Evolutionary conservation across 257 asterid species (phyloP).

Genomic region (Rauvolfia tetraphylla): DNA sequence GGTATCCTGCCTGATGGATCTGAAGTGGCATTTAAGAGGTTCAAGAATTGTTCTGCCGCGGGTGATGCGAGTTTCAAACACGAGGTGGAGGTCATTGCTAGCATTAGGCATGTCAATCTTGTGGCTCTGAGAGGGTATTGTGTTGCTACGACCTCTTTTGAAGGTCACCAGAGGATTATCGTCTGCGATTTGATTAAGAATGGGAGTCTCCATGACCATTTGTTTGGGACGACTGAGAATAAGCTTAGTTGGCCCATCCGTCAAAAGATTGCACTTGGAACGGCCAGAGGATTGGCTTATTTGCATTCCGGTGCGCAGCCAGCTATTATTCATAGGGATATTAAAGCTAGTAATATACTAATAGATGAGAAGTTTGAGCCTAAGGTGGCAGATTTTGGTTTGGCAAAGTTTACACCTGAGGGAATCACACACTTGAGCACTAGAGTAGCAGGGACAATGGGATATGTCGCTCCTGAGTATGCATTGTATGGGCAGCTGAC

Average conservation of each 20-base stretch:
- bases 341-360: conserved; percentile 81
- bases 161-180: conserved; percentile 84
- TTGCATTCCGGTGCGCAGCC: conserved; percentile 82
- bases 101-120: conserved; percentile 74
- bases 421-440: conserved; percentile 90
- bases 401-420: conserved; percentile 77
- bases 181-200: conserved; percentile 82
- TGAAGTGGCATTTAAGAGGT: conserved; percentile 79
- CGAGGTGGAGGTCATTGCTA: conserved; percentile 85
- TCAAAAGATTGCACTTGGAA: conserved; percentile 75
- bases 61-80: conserved; percentile 67
- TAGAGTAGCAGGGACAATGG: conserved; percentile 94
- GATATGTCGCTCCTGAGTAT: conserved; percentile 93
- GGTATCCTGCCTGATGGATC: conserved; percentile 69
- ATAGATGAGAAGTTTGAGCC: conserved; percentile 81
- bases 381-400: conserved; percentile 82
- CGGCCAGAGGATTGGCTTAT: conserved; percentile 79
- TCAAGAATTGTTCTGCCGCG: conserved; percentile 78
- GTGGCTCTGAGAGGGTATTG: conserved; percentile 84
- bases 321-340: conserved; percentile 70
- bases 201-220: conserved; percentile 83
- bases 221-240: conserved; percentile 40
- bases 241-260: conserved; percentile 78
- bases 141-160: conserved; percentile 63
- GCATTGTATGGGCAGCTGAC: conserved; percentile 83